Evolutionary conservation across 1,284 basidiomycete species (phyloP).

Genomic region (Anthracocystis walkeri): DNA sequence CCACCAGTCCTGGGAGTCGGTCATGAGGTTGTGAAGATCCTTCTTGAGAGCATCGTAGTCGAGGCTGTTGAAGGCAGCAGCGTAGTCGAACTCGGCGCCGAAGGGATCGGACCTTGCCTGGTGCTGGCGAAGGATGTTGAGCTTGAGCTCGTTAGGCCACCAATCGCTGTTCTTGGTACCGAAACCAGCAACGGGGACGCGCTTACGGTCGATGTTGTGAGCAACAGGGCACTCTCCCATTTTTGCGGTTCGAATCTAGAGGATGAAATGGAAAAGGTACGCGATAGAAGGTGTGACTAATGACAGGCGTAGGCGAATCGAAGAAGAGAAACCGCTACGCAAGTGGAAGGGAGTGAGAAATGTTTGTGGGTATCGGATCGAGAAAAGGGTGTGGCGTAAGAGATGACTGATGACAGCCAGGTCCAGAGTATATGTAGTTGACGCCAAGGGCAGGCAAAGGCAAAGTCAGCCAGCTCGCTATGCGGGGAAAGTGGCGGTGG

Average conservation of each 20-base stretch:
- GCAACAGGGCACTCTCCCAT: constrained; percentile 48
- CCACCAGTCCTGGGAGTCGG: constrained; percentile 48
- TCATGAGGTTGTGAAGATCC: constrained; percentile 37
- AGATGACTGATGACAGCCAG: constrained; percentile 14
- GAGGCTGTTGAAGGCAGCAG: constrained; percentile 41
- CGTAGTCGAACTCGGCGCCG: constrained; percentile 40
- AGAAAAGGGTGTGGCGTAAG: constrained; percentile 19
- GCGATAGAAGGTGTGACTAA: constrained; percentile 3
- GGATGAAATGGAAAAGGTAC: not conserved
- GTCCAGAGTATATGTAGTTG: constrained; percentile 7
- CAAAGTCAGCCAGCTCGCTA: not conserved
- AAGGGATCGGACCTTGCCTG: constrained; percentile 39
- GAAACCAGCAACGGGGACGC: constrained; percentile 30
- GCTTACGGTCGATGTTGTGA: constrained; percentile 43
- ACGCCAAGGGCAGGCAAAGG: not conserved
- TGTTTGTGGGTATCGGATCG: constrained; percentile 17
- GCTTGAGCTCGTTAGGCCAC: constrained; percentile 41
- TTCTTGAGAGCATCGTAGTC: constrained; percentile 48
- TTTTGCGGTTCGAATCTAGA: not conserved
- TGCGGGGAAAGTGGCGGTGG: constrained; percentile 19
- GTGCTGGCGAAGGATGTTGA: constrained; percentile 47
- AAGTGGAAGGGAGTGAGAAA: not conserved
- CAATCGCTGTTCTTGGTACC: constrained; percentile 44
- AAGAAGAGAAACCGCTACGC: constrained; percentile 3
- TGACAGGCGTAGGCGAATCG: constrained; percentile 11